phyloP scores from a whole-genome alignment of 108 stramenopile genomes.

The Pinguiococcus pyrenoidosus region DNA sequence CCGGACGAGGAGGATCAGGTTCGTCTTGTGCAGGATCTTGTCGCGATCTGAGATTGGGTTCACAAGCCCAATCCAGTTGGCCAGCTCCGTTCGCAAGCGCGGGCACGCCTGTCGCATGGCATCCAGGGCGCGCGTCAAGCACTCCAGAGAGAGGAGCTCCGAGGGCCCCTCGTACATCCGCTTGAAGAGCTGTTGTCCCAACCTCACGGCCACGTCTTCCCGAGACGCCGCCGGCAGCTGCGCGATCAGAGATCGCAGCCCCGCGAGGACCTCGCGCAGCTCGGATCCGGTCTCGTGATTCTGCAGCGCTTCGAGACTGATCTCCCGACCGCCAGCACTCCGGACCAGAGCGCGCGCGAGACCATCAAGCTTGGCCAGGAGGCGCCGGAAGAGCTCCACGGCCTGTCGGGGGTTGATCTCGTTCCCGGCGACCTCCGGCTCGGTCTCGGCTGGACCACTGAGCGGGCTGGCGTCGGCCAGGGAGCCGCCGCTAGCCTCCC shows the following conservation, averaged over 20 bases:
- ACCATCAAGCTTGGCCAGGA: too few relatives aligned
- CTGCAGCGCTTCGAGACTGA: constrained; percentile 68
- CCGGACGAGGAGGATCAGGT: constrained; percentile 68
- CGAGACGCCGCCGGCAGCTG: constrained; percentile 43
- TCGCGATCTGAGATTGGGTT: constrained; percentile 65
- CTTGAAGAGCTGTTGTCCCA: constrained; percentile 89
- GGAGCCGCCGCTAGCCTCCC: constrained; percentile 6
- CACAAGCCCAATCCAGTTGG: constrained; percentile 78
- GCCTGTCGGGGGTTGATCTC: too few relatives aligned
- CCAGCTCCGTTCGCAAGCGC: constrained; percentile 67
- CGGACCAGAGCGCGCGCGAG: too few relatives aligned
- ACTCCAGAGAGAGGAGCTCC: constrained; percentile 72
- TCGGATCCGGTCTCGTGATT: constrained; percentile 57
- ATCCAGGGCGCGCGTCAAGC: constrained; percentile 65
- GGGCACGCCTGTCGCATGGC: constrained; percentile 60
- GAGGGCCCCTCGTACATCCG: constrained; percentile 73
- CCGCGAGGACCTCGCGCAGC: constrained; percentile 64
- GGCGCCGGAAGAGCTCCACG: too few relatives aligned
- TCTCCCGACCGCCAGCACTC: constrained; percentile 62
- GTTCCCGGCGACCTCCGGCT: too few relatives aligned
- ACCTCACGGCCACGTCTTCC: constrained; percentile 69
- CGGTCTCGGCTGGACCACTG: too few relatives aligned
- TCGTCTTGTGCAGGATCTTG: constrained; percentile 72
- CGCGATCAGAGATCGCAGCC: constrained; percentile 53
- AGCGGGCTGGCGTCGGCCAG: constrained; percentile 2